Base-by-base conservation (phyloP, 345 rosid species). In the Chamaenerion angustifolium region DNA sequence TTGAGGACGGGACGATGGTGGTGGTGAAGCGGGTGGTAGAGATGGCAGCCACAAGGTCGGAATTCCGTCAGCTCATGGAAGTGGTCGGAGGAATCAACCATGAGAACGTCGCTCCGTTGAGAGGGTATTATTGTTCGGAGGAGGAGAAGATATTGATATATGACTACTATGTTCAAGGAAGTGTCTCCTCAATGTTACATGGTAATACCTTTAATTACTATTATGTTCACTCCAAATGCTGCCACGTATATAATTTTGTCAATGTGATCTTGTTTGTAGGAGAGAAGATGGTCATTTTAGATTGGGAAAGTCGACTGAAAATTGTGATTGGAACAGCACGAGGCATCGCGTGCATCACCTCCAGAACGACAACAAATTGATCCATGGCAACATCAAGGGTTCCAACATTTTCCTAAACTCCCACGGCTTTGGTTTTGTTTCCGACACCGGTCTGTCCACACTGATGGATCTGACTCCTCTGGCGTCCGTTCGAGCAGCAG, bases 11-110 rank as follows among this genome's bases (percentile, higher is more conserved):
- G 0, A 77, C 72, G 5, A 78, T 82, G 8, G 83, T 92, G 12
- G 82, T 81, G 6, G 93, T 87, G 40, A 92, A 90, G 76, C 78
- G 98, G 71, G 70, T 90, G 76, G 84, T 82, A 64, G 96, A 90
- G 66, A 71, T 80, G 51, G 56, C 61, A 10, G 78, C 71, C 18
- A 67, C 80, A 14, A 79, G 71, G 70, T 49, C 73, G 27, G 95
- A 92, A 49, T 87, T 87, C 4, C 88, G 84, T 71, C 95, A 84
- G 71, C 95, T 79, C 61, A 82, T 87, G 77, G 77, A 84, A 61
- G 23, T 59, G 15, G 69, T 87, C 35, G 82, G 95, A 6, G 62
- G 46, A 42, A 77, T 92, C 55, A 71, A 66, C 61, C 98, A 92
- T 11, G 85, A 80, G 64, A 87, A 87, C 57, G 74, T 92, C 50